These are phyloP conservation scores for Hordeum pubiflorum DNA, from an alignment of 202 grass and related monocot species.

Conservation along the genomic window DNA sequence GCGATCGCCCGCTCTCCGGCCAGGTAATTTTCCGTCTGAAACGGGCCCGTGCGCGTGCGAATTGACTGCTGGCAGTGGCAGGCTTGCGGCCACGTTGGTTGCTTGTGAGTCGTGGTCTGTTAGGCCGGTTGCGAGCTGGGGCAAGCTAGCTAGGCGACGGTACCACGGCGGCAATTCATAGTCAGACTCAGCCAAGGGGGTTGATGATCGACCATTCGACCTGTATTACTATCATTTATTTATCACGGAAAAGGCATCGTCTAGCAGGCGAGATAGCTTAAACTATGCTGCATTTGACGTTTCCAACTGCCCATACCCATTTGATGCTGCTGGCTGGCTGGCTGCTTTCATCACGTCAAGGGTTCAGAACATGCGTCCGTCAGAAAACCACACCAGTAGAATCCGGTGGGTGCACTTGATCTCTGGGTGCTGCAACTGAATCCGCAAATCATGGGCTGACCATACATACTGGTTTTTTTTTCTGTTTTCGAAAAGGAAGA, in stretches of 20 bases:
- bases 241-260: constrained; percentile 24
- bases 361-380: neutral
- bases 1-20: neutral
- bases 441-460: neutral
- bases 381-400: neutral
- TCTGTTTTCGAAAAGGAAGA: too few species aligned
- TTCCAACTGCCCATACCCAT: neutral
- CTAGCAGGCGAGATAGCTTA: constrained; percentile 36
- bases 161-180: neutral
- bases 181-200: neutral
- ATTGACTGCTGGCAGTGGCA: constrained; percentile 2
- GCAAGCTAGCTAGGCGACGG: constrained; percentile 7
- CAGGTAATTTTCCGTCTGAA: constrained; percentile 17
- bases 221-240: neutral
- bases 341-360: neutral
- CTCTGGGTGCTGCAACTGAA: neutral
- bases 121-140: constrained; percentile 18
- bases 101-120: constrained; percentile 9
- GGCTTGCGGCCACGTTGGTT: neutral
- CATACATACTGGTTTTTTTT: neutral
- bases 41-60: neutral
- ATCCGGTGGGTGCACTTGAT: neutral
- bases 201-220: neutral
- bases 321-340: neutral
- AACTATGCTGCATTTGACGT: constrained; percentile 16